Percentiles rank a stretch among this genome's conserved stretches.
Conservation (phyloP, 1,139 yeast genomes). For the Pneumocystis oryctolagi region DNA sequence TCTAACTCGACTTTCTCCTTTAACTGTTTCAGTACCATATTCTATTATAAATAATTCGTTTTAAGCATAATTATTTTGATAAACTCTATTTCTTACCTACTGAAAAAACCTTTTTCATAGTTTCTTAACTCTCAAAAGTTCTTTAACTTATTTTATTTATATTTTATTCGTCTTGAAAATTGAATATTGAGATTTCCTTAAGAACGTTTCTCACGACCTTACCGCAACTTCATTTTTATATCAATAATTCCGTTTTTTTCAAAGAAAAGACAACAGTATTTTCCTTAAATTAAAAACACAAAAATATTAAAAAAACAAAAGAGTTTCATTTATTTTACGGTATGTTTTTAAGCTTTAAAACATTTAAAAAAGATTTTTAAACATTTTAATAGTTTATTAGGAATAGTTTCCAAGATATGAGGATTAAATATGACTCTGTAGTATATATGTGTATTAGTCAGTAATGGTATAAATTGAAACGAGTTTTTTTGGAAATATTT, state of each 20-base stretch:
- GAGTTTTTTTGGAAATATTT: neutral
- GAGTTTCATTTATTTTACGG: too few relatives aligned
- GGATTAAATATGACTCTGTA: too few relatives aligned
- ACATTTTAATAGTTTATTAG: too few relatives aligned
- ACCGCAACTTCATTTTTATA: neutral
- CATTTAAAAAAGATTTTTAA: too few relatives aligned
- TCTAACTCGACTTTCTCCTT: constrained; percentile 77
- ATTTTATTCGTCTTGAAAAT: neutral
- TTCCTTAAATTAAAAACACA: too few relatives aligned
- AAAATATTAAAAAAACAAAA: too few relatives aligned
- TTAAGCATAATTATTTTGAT: neutral
- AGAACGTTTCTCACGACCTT: neutral
- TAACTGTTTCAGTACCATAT: neutral
- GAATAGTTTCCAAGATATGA: too few relatives aligned
- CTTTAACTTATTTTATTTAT: neutral
- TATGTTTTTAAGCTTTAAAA: too few relatives aligned
- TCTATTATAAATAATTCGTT: neutral
- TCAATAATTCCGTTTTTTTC: neutral
- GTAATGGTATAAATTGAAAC: neutral
- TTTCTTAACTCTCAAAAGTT: neutral
- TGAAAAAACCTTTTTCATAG: neutral
- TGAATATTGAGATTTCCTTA: neutral
- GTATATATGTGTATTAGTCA: neutral
- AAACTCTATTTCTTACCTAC: neutral
- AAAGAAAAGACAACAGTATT: neutral